Base-by-base conservation (phyloP, 2,329 filamentous ascomycete species). In the Cadophora gregata region DNA sequence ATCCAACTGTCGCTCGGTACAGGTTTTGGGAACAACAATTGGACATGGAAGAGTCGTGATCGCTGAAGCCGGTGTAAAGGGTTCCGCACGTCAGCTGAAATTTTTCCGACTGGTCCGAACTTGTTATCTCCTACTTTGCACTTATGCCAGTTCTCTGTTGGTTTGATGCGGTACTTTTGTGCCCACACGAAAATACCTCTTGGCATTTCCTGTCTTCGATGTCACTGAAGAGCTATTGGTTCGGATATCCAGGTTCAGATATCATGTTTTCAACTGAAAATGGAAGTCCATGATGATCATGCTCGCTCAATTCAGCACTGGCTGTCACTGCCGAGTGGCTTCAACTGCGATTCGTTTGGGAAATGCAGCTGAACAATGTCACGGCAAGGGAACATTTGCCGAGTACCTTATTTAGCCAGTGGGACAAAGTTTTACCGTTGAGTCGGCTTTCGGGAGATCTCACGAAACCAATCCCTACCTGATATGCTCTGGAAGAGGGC, bases 231-330 rank as follows among this genome's bases (percentile, higher is more conserved):
- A 56, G 10, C 29, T 36, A 56, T 56, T 33, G 53, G 31, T 21
- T 36, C 53, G 7, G 31, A 9, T 24, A 9, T 21, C 14, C 29
- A 55, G 8, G 16, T 33, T 55, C 16, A 36, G n/a, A 36, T 33
- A 12, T 36, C 31, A 36, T 16, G n/a, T 33, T 19, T 1, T 36
- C 29, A 36, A 31, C 53, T 56, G 53, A 36, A 36, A 36, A 10
- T 21, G 29, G 14, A 21, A 24, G 31, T 19, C n/a, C 53, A 36
- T n/a, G 53, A 36, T n/a, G 53, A 56, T 56, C 53, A 56, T 56
- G 53, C 53, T 24, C 31, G 8, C 29, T 36, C 31, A 24, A 33
- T 21, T 36, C 29, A 36, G 53, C 7, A 14, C n/a, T 36, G 31
- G 29, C 2, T 14, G 36, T 10, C 16, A 33, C 9, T 47, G 42